These are phyloP conservation scores for Mycena crocata DNA, from an alignment of 768 basidiomycete species.

Conservation along the genomic window DNA sequence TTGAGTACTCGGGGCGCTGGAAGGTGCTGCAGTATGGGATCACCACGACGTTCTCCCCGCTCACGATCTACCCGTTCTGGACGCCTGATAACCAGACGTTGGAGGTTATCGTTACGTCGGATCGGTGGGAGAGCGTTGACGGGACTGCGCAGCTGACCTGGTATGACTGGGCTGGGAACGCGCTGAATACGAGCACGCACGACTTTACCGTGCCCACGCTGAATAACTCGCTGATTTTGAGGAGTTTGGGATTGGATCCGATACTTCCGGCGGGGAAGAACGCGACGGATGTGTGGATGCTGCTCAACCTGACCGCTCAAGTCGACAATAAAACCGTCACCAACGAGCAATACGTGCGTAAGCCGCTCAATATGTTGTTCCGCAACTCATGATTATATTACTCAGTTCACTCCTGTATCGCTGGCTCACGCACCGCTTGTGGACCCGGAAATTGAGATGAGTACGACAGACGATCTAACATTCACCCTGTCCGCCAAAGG, in stretches of 20 bases:
- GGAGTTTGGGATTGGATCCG: constrained; percentile 51
- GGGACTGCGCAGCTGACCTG: constrained; percentile 64
- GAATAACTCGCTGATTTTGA: constrained; percentile 61
- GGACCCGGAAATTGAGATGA: constrained; percentile 60
- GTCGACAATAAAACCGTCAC: constrained; percentile 54
- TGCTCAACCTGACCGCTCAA: constrained; percentile 61
- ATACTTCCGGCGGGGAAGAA: constrained; percentile 59
- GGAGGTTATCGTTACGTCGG: constrained; percentile 63
- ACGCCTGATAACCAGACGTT: constrained; percentile 59
- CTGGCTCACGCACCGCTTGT: constrained; percentile 58
- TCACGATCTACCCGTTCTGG: constrained; percentile 69
- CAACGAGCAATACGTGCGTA: constrained; percentile 64
- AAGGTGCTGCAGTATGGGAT: constrained; percentile 68
- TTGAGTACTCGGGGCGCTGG: constrained; percentile 71
- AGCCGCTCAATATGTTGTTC: too few species aligned
- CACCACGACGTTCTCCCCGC: constrained; percentile 56
- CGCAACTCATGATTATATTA: not conserved
- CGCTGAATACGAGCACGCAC: constrained; percentile 50
- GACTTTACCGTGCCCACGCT: constrained; percentile 58
- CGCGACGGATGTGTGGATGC: constrained; percentile 61
- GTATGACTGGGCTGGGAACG: constrained; percentile 65
- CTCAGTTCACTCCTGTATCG: constrained; percentile 64
- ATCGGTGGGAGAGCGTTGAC: constrained; percentile 59
- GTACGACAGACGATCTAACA: constrained; percentile 45
- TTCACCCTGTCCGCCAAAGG: constrained; percentile 65